A percentile compares a stretch with the other conserved stretches of the same genome.
Evolutionary conservation across 352 stramenopile species (phyloP).

Genomic region (Halophytophthora polymorphica): DNA sequence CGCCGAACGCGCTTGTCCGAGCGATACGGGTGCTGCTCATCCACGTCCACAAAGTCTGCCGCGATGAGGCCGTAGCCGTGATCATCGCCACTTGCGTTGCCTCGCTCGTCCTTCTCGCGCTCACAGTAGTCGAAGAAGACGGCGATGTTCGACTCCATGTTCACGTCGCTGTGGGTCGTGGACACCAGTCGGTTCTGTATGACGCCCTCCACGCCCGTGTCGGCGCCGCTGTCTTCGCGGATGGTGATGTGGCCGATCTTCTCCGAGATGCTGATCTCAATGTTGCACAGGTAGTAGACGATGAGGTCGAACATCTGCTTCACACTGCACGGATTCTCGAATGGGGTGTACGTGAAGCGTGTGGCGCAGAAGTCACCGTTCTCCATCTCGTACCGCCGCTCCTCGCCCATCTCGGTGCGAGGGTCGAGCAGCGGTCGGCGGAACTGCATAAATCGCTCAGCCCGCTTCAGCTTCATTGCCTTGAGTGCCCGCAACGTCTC

Average conservation of each 20-base stretch:
- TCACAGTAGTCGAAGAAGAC: constrained; percentile 38
- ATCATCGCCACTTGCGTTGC: neutral
- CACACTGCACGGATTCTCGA: constrained; percentile 28
- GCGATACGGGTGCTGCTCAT: constrained; percentile 29
- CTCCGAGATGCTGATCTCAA: constrained; percentile 64
- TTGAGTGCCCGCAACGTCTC: constrained; percentile 14
- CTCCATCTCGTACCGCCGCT: constrained; percentile 43
- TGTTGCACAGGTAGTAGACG: constrained; percentile 48
- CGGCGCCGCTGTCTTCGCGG: constrained; percentile 43
- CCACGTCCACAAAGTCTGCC: constrained; percentile 27
- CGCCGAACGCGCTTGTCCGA: constrained; percentile 16
- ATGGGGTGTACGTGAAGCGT: constrained; percentile 52
- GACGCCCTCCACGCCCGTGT: constrained; percentile 26
- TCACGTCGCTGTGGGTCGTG: constrained; percentile 20
- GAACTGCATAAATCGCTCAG: constrained; percentile 31
- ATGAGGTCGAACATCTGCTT: constrained; percentile 44
- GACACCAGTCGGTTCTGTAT: constrained; percentile 48
- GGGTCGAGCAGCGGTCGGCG: constrained; percentile 22
- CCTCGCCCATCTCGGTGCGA: constrained; percentile 26
- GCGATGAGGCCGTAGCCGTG: constrained; percentile 10
- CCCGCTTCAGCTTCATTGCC: constrained; percentile 23
- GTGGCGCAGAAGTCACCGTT: constrained; percentile 50
- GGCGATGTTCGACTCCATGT: constrained; percentile 43
- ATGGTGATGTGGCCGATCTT: constrained; percentile 52
- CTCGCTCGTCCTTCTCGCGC: constrained; percentile 5